These are phyloP conservation scores for Boehmeria nivea DNA, from an alignment of 306 rosid species.

Conservation along the genomic window DNA sequence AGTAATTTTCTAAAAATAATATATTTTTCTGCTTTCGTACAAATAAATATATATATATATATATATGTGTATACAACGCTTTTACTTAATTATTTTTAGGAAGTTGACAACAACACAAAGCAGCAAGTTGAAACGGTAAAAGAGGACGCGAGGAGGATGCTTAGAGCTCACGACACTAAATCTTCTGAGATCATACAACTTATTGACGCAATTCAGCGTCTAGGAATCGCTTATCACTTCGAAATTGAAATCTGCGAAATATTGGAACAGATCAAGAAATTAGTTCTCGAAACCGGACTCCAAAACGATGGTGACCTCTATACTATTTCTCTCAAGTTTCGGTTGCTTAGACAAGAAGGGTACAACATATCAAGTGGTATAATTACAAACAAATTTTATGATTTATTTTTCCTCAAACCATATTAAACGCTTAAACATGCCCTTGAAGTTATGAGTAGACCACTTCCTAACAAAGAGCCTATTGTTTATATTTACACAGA, in stretches of 20 bases:
- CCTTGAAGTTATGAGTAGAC: not conserved
- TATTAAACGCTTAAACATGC: not conserved
- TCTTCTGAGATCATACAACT: not conserved
- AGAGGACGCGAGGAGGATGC: not conserved
- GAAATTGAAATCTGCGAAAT: not conserved
- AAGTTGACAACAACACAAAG: not conserved
- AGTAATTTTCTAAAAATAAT: not conserved
- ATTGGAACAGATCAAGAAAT: not conserved
- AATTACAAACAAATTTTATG: too few species aligned
- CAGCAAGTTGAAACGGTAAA: not conserved
- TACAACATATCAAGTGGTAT: not conserved
- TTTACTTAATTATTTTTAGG: not conserved
- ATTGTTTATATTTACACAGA: too few species aligned
- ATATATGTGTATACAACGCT: too few species aligned
- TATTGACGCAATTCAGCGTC: not conserved
- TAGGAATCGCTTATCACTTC: not conserved
- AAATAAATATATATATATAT: too few species aligned
- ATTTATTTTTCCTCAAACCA: not conserved
- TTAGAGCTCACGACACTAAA: not conserved
- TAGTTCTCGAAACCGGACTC: too few species aligned
- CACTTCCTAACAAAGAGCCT: too few species aligned
- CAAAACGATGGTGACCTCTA: not conserved
- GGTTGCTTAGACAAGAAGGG: not conserved
- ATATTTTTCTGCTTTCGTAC: not conserved
- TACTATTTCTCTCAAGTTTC: too few species aligned